Evolutionary conservation across 805 yeast species (phyloP).

Genomic region (Metschnikowia henanensis): DNA sequence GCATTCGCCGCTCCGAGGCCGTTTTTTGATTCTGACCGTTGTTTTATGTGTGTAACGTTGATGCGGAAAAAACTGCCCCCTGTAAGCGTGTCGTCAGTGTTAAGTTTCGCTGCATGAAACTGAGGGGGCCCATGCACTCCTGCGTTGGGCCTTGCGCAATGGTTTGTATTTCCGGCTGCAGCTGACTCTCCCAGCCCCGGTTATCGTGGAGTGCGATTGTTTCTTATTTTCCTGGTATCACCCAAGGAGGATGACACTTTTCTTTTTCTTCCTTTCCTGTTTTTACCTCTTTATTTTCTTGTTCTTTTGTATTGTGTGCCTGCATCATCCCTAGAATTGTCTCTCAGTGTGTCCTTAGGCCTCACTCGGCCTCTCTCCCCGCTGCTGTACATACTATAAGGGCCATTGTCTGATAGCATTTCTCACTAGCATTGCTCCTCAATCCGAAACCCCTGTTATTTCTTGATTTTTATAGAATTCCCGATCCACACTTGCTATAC

Average conservation of each 20-base stretch:
- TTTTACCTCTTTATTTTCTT: not conserved
- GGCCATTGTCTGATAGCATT: not conserved
- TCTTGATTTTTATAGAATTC: no score
- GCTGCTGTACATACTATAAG: not conserved
- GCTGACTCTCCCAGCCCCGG: not conserved
- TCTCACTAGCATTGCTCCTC: not conserved
- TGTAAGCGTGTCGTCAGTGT: not conserved
- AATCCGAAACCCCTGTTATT: no score
- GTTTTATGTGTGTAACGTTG: no score
- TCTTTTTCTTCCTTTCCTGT: not conserved
- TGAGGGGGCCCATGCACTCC: not conserved
- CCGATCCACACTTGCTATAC: no score
- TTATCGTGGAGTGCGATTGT: not conserved
- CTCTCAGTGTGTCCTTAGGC: constrained; percentile 1
- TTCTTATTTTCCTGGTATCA: not conserved
- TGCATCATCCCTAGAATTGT: not conserved
- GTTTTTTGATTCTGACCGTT: no score
- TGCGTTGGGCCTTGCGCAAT: constrained; percentile 5
- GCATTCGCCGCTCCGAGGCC: no score
- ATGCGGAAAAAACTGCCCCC: no score
- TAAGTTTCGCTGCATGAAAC: not conserved
- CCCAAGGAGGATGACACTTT: not conserved
- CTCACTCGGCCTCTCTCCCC: constrained; percentile 2
- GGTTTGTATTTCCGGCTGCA: not conserved
- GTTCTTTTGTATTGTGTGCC: not conserved